Evolutionary conservation across 2,329 filamentous ascomycete genomes (phyloP), one percentile per base, ranked within the genome.

Genomic region (Apiospora arundinis): DNA sequence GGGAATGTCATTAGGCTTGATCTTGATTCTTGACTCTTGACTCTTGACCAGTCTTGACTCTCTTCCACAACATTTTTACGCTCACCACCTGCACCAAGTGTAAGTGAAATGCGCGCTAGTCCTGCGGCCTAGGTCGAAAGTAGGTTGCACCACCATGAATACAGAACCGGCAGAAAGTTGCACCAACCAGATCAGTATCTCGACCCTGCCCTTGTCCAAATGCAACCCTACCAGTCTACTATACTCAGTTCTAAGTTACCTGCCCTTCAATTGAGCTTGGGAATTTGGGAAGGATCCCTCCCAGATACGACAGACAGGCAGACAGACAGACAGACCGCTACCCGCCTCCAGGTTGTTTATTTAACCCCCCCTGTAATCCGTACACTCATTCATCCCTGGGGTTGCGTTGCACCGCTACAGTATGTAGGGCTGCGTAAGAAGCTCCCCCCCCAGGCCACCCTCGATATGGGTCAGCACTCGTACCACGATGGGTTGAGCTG

Each of bases 351-450:
- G 52, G 7, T 60, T 60, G 52, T 21, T 37, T 32, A 25, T 60
- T 21, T 21, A n/a, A n/a, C n/a, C n/a, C n/a, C n/a, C 52, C 18
- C 28, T 14, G 28, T 60, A 21, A 28, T 28, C 28, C 16, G n/a
- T 60, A 16, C 11, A 7, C n/a, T 2, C 52, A 60, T 60, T n/a
- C 28, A 37, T 37, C 18, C 16, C 28, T 60, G 52, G 5, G 49
- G n/a, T 49, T 49, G 48, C n/a, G 48, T 49, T 49, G 48, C n/a
- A 49, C 48, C n/a, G 48, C 48, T n/a, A 49, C 18, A 49, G 49
- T 21, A 49, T 4, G 23, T 56, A 56, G 49, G 49, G 49, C 49
- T 56, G 25, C 7, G 25, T 56, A 25, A 28, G 25, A 56, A 56
- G 49, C 49, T 14, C 4, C 16, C 14, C 25, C 18, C 25, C 14